phyloP scores from a whole-genome alignment of 1,284 basidiomycete genomes.

The Trichosporon sp. region DNA sequence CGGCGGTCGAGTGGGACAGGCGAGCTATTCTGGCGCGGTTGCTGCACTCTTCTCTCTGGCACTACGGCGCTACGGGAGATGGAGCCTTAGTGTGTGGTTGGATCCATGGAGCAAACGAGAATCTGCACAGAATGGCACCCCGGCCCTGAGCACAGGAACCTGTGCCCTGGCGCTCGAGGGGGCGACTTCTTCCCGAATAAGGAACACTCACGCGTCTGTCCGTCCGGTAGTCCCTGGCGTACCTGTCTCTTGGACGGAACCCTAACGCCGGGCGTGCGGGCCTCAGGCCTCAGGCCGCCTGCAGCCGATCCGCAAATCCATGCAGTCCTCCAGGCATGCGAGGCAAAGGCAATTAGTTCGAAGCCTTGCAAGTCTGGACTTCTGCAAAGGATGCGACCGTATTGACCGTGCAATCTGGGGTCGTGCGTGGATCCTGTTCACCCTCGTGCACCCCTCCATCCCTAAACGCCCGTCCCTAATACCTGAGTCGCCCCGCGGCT shows the following conservation, averaged over 20 bases:
- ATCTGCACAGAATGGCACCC: neutral
- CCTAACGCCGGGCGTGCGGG: neutral
- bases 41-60: too few species aligned
- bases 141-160: neutral
- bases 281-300: neutral
- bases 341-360: neutral
- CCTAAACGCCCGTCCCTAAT: neutral
- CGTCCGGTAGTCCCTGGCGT: neutral
- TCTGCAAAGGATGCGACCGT: neutral
- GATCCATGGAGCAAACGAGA: neutral
- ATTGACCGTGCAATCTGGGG: conserved; percentile 1
- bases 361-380: neutral
- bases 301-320: neutral
- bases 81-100: neutral
- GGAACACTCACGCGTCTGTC: neutral
- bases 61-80: neutral
- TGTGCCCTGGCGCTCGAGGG: neutral
- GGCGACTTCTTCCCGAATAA: neutral
- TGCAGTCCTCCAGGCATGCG: neutral
- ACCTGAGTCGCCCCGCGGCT: neutral
- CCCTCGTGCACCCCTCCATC: neutral
- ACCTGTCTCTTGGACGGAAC: neutral
- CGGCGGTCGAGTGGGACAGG: too few species aligned
- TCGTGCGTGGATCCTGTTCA: neutral
- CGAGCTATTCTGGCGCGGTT: neutral